Evolutionary conservation across 768 basidiomycete species (phyloP).

Genomic region (Lentinus tigrinus): DNA sequence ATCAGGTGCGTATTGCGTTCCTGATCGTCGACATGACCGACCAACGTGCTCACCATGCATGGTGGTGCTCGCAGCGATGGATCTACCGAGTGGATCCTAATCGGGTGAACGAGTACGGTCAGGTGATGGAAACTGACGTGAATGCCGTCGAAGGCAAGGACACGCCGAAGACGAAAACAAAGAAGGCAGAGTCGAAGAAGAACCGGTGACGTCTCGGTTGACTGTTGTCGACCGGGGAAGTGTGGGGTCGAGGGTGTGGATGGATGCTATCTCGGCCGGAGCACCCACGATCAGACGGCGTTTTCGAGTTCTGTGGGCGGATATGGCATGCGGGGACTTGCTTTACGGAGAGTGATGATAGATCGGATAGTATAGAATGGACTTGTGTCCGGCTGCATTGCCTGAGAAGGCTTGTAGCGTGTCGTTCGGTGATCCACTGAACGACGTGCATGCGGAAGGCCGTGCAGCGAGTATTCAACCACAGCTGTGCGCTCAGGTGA

Average conservation of each 20-base stretch:
- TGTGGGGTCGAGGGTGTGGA: conserved; percentile 3
- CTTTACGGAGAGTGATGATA: conserved; percentile 12
- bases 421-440: background rate
- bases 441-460: background rate
- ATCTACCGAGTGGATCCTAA: conserved; percentile 96
- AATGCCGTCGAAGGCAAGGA: conserved; percentile 35
- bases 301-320: background rate
- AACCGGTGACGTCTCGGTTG: conserved; percentile 29
- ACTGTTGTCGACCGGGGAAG: background rate
- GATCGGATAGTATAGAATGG: conserved; percentile 10
- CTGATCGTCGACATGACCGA: background rate
- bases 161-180: conserved; percentile 21
- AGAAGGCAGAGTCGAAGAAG: conserved; percentile 33
- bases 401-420: background rate
- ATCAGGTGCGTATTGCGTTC: conserved; percentile 77
- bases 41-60: conserved; percentile 16
- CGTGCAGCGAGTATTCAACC: background rate
- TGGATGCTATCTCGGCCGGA: conserved; percentile 23
- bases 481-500: background rate
- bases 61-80: conserved; percentile 63
- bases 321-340: conserved; percentile 6
- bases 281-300: conserved; percentile 8
- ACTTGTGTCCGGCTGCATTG: conserved; percentile 3
- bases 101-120: conserved; percentile 95
- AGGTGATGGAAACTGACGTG: conserved; percentile 61